Base-by-base conservation (phyloP, 2,329 filamentous ascomycete species). In the Cryphonectria japonica region DNA sequence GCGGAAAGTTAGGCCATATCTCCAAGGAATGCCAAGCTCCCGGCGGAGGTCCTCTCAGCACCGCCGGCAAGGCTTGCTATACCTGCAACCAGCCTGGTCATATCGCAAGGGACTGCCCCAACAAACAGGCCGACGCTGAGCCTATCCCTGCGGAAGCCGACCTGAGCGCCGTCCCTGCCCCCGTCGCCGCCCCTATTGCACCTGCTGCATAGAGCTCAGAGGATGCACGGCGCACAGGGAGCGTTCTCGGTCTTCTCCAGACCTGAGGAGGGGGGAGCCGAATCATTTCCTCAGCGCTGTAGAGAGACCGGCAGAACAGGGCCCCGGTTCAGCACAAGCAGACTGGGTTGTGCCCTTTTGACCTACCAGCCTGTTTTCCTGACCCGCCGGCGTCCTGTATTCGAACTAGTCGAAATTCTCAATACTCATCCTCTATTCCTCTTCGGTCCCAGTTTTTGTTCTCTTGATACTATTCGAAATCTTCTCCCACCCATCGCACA, bases 11-110 rank as follows among this genome's bases (percentile, higher is more conserved):
- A 76, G 94, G 94, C 67, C 94, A 97, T 85, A 97, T 97, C 82
- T 97, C 93, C 14, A 86, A 87, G 78, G 96, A 99, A 83, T 99
- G 96, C 87, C 97, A 95, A 63, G 94, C 95, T 73, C 95, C 96
- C 75, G 98, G 98, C 82, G 96, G 96, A 70, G 96, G 96, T 34
- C 94, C 95, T 63, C 87, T 98, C 76, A 98, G 96, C 88, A 97
- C 94, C 75, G 94, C 93, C 74, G 95, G 95, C 80, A 99, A 98
- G 90, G 97, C 95, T 75, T 99, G 96, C 89, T 99, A 99, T 86
- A 92, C 95, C 82, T 99, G 96, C 81, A 94, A 95, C 75, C 93
- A 98, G 85, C 90, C 94, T 71, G 96, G 96, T 68, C 95, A 98
- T 84, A 98, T 98, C 83, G 97, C 94, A 71, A 92, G 95, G 74